Evolutionary conservation across 2,329 filamentous ascomycete species (phyloP).

Genomic region (Raffaelea albimanens): DNA sequence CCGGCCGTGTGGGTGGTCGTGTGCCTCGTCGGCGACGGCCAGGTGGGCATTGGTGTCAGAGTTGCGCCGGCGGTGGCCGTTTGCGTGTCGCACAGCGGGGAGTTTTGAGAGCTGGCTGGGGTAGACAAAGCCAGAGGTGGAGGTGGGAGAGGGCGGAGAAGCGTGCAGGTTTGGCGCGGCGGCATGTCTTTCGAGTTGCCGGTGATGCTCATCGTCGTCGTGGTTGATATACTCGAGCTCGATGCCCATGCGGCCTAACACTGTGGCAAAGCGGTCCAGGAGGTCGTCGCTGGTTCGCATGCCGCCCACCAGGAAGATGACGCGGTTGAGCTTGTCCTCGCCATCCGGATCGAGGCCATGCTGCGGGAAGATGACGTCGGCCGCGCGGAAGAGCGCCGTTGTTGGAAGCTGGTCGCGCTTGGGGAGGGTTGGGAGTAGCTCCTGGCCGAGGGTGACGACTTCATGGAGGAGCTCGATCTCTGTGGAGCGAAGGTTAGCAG

Average conservation of each 20-base stretch:
- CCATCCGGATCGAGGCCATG: slow-evolving; percentile 66
- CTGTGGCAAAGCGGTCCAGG: slow-evolving; percentile 58
- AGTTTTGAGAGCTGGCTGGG: background rate
- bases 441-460: slow-evolving; percentile 64
- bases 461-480: slow-evolving; percentile 73
- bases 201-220: background rate
- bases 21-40: background rate
- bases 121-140: too few relatives aligned
- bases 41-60: slow-evolving; percentile 14
- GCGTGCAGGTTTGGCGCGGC: too few relatives aligned
- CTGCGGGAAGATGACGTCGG: slow-evolving; percentile 64
- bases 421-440: slow-evolving; percentile 45
- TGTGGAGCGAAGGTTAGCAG: slow-evolving; percentile 24
- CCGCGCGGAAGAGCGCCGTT: slow-evolving; percentile 71
- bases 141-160: too few relatives aligned
- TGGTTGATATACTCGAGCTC: slow-evolving; percentile 49
- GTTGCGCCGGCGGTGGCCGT: slow-evolving; percentile 15
- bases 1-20: slow-evolving; percentile 2
- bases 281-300: slow-evolving; percentile 46
- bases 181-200: background rate
- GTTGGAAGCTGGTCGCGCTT: slow-evolving; percentile 59
- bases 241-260: slow-evolving; percentile 62
- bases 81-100: slow-evolving; percentile 9
- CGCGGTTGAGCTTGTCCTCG: slow-evolving; percentile 61
- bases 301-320: slow-evolving; percentile 71